Evolutionary conservation across 495 filamentous ascomycete genomes (phyloP).

Genomic region (Penicillium angulare): DNA sequence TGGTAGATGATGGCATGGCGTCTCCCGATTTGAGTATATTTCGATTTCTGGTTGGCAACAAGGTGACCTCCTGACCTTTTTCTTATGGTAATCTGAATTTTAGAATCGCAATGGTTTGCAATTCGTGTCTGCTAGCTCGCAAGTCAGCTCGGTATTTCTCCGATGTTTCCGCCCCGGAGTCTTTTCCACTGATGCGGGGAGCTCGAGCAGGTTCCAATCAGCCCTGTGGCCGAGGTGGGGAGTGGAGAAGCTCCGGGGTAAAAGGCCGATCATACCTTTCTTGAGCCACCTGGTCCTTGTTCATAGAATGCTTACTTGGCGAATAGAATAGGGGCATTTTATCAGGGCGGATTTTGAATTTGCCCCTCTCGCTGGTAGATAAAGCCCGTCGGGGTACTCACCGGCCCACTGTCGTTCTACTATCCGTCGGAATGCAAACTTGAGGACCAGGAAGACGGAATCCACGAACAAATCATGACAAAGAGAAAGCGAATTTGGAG

Average conservation of each 20-base stretch:
- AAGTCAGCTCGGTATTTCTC: constrained; percentile 12
- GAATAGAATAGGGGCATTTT: constrained; percentile 9
- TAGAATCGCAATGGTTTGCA: too few species aligned
- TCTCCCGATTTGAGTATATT: neutral
- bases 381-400: constrained; percentile 16
- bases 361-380: constrained; percentile 11
- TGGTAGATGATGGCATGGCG: constrained; percentile 23
- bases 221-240: neutral
- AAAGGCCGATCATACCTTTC: constrained; percentile 9
- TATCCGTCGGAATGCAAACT: neutral
- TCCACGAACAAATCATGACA: constrained; percentile 2
- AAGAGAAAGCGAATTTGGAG: constrained; percentile 16
- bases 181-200: constrained; percentile 19
- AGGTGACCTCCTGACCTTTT: too few species aligned
- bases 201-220: constrained; percentile 7
- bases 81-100: too few species aligned
- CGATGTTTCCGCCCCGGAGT: constrained; percentile 20
- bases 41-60: too few species aligned
- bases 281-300: neutral
- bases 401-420: constrained; percentile 7
- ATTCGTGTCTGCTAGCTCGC: too few species aligned
- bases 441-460: neutral
- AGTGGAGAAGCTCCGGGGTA: constrained; percentile 10
- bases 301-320: constrained; percentile 1
- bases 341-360: neutral